phyloP scores from a whole-genome alignment of 495 filamentous ascomycete genomes.

The Tuber umbilicatum region DNA sequence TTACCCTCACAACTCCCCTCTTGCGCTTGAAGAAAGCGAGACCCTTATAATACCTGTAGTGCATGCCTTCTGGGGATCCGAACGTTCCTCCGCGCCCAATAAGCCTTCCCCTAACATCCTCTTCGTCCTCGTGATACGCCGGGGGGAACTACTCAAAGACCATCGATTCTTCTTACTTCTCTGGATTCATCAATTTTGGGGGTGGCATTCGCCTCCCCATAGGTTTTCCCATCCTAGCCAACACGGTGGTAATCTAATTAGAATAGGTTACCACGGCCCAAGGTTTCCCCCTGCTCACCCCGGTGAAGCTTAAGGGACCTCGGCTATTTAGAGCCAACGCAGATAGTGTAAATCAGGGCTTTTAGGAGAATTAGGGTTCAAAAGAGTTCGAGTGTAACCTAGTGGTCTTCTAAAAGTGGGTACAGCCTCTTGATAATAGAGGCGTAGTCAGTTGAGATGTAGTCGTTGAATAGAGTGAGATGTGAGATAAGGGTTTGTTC shows the following conservation, averaged over 20 bases:
- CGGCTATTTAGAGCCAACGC: slow-evolving; percentile 45
- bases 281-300: slow-evolving; percentile 31
- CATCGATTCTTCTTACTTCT: slow-evolving; percentile 76
- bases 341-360: slow-evolving; percentile 46
- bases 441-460: slow-evolving; percentile 44
- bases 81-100: slow-evolving; percentile 84
- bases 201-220: slow-evolving; percentile 29
- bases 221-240: slow-evolving; percentile 31
- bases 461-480: slow-evolving; percentile 45
- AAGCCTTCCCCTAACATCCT: slow-evolving; percentile 57
- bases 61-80: slow-evolving; percentile 69
- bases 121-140: slow-evolving; percentile 72
- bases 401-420: slow-evolving; percentile 43
- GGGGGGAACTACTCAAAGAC: slow-evolving; percentile 71
- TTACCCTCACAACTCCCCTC: slow-evolving; percentile 68
- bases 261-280: slow-evolving; percentile 53
- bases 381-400: slow-evolving; percentile 49
- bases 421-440: slow-evolving; percentile 42
- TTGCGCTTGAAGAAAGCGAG: slow-evolving; percentile 82
- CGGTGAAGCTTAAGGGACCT: slow-evolving; percentile 43
- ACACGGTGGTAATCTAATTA: slow-evolving; percentile 69
- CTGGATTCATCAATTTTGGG: slow-evolving; percentile 71
- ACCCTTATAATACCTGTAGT: slow-evolving; percentile 79
- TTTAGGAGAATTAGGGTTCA: slow-evolving; percentile 48
- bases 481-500: slow-evolving; percentile 50